Evolutionary conservation across 768 basidiomycete genomes (phyloP), one percentile per base, ranked within the genome.

Genomic region (Megacollybia marginata): DNA sequence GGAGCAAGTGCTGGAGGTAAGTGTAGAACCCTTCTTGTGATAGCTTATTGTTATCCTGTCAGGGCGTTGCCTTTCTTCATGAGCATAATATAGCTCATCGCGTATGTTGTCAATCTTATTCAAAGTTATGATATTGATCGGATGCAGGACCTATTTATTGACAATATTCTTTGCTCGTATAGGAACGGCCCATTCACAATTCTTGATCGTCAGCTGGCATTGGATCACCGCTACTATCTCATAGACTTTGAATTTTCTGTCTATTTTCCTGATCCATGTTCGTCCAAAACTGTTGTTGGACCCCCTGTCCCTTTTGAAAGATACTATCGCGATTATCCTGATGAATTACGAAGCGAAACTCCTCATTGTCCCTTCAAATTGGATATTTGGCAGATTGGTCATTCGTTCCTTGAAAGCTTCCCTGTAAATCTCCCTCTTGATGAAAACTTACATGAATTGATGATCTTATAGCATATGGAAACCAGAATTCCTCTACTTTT

Each of bases 321-420:
- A 8, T 52, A 52, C 31, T 33, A 19, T n/a, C 33, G 46, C 6
- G 19, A 46, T 23, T 9, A 33, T 19, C 51, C 51, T 19, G 47
- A 46, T 4, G 51, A 52, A 23, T 43, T 47, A 32, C 20, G 10
- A 16, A 32, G 36, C 15, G 51, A 42, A 1, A 16, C 20, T 12
- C 36, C 36, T 15, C 43, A 52, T 18, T 52, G 51, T 35, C 51
- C 51, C 18, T 52, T 52, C 47, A 52, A 52, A 20, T 40, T 42
- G 16, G 51, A 52, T 48, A 42, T 51, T 5, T 51, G 50, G 50
- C 50, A 51, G 33, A n/a, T 51, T 34, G 50, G 50, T 9, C 12
- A 47, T 5, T 33, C 48, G 20, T 49, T 49, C 9, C 28, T 28
- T 16, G 15, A 15, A 8, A 40, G 15, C 5, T 40, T 40, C 38